Conservation (phyloP, 441 rosid species). For the Kokia cookei region DNA sequence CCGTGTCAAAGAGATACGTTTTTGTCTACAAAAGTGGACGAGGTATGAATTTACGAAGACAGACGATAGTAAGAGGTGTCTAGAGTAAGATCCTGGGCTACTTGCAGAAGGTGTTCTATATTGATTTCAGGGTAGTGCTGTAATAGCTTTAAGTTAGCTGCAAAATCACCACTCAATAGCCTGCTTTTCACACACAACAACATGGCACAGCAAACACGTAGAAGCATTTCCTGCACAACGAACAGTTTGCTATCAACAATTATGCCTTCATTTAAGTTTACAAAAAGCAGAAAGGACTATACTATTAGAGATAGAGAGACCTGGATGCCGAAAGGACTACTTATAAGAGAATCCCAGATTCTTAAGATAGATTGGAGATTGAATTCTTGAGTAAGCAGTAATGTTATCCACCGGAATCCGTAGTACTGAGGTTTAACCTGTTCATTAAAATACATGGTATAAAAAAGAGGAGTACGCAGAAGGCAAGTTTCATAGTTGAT, state of each 20-base stretch:
- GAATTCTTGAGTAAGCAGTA: conserved; percentile 72
- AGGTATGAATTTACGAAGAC: conserved; percentile 18
- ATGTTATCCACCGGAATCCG: conserved; percentile 76
- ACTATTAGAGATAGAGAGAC: conserved; percentile 20
- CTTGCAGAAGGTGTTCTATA: conserved; percentile 49
- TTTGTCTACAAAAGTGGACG: neutral
- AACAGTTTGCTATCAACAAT: neutral
- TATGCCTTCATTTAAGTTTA: neutral
- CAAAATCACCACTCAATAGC: conserved; percentile 54
- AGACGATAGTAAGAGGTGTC: conserved; percentile 34
- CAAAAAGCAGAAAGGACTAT: neutral
- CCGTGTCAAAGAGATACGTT: neutral
- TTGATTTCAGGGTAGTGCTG: conserved; percentile 57
- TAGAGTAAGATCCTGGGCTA: conserved; percentile 49
- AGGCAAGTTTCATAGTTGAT: neutral
- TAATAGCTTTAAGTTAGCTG: conserved; percentile 53
- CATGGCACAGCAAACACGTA: conserved; percentile 68
- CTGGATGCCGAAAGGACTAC: conserved; percentile 63
- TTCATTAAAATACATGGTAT: neutral
- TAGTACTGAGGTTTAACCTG: conserved; percentile 76
- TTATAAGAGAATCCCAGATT: conserved; percentile 72
- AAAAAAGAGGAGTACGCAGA: neutral
- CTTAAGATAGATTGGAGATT: conserved; percentile 49
- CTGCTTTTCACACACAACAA: conserved; percentile 45
- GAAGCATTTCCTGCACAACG: conserved; percentile 57